phyloP scores from a whole-genome alignment of 2,329 filamentous ascomycete species.

The Talaromyces islandicus region DNA sequence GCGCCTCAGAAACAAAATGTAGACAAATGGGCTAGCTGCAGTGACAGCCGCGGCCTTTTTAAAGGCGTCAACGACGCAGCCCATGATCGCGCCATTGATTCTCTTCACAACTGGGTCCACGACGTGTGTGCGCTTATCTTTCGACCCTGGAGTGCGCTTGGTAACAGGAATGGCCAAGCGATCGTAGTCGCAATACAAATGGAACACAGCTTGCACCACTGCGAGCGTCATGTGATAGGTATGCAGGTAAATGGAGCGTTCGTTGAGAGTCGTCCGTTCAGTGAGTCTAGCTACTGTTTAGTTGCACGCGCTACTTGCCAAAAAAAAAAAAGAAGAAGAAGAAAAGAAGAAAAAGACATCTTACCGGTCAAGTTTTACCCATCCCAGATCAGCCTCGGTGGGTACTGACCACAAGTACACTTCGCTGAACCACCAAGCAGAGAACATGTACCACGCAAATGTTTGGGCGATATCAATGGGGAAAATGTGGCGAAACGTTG shows the following conservation, averaged over 20 bases:
- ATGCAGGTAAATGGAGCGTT: conserved; percentile 75
- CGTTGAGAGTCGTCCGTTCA: conserved; percentile 74
- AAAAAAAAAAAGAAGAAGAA: no score
- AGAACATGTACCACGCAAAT: conserved; percentile 68
- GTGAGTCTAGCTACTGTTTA: conserved; percentile 31
- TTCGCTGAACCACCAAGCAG: conserved; percentile 72
- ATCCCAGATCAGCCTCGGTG: conserved; percentile 57
- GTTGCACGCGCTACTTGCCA: conserved; percentile 7
- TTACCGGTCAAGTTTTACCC: conserved; percentile 64
- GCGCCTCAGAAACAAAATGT: conserved; percentile 57
- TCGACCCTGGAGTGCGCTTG: conserved; percentile 25
- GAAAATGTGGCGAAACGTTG: conserved; percentile 56
- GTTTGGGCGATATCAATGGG: conserved; percentile 62
- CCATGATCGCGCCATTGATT: conserved; percentile 29
- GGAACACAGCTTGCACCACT: conserved; percentile 60
- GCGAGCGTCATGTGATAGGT: conserved; percentile 65
- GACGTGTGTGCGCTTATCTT: conserved; percentile 31
- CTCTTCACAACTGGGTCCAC: conserved; percentile 31
- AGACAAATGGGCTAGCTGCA: conserved; percentile 50
- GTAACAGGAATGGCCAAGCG: conserved; percentile 50
- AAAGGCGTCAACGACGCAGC: conserved; percentile 27
- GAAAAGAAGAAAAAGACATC: conserved; percentile 23
- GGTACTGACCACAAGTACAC: conserved; percentile 70
- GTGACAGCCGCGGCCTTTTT: conserved; percentile 34
- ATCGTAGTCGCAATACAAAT: conserved; percentile 71